Conservation (phyloP, 805 yeast species). For the Candida quercuum region DNA sequence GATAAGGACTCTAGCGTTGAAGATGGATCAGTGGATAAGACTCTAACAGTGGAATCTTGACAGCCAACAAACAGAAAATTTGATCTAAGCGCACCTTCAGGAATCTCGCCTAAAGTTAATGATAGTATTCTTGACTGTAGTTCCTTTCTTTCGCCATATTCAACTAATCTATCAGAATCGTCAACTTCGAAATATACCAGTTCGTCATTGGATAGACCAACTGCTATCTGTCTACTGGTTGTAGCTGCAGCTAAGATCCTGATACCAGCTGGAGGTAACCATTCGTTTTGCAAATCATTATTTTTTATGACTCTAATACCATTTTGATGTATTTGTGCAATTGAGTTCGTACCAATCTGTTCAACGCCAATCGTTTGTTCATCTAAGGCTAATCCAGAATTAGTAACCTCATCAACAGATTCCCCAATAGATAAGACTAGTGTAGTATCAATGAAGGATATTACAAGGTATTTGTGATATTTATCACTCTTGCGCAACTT, state of each 20-base stretch:
- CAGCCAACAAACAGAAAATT: conserved; percentile 66
- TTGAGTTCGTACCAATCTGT: conserved; percentile 56
- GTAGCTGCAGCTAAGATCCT: conserved; percentile 53
- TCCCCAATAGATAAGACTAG: conserved; percentile 75
- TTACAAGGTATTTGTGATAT: conserved; percentile 58
- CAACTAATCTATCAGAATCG: conserved; percentile 59
- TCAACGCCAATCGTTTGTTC: conserved; percentile 64
- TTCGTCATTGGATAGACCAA: conserved; percentile 70
- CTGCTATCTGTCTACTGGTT: conserved; percentile 60
- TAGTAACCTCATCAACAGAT: conserved; percentile 67
- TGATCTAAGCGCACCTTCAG: conserved; percentile 41
- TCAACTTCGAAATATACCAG: conserved; percentile 80
- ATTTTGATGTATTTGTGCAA: conserved; percentile 67
- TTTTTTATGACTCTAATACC: conserved; percentile 59
- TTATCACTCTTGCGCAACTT: conserved; percentile 37
- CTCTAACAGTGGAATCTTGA: conserved; percentile 63
- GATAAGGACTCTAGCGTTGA: conserved; percentile 55
- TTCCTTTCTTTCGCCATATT: conserved; percentile 59
- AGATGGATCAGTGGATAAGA: conserved; percentile 56
- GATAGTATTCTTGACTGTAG: conserved; percentile 45
- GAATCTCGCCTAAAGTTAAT: conserved; percentile 42
- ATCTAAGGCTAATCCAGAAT: conserved; percentile 52
- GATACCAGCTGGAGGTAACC: conserved; percentile 83
- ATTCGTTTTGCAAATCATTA: conserved; percentile 35
- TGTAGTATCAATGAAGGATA: conserved; percentile 63